Base-by-base conservation (phyloP, 225 moss, liverwort and hornwort species). In the Climacium dendroides region DNA sequence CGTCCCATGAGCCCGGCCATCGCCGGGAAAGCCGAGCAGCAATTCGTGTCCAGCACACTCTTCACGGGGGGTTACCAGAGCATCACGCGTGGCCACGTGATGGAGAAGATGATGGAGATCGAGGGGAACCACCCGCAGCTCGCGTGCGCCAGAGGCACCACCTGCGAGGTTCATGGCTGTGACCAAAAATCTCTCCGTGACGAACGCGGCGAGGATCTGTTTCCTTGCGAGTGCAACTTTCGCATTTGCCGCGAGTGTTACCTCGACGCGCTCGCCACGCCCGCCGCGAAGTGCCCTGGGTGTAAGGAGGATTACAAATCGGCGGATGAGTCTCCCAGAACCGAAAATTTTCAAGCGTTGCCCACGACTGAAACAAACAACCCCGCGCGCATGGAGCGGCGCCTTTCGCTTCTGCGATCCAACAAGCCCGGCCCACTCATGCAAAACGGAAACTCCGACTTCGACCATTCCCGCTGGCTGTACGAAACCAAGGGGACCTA, bases 161-260 rank as follows among this genome's bases (percentile, higher is more conserved):
- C 85, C 45, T 98, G 98, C 73, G 85, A 78, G 73, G 91, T 98
- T 41, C 58, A 87, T 8, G 98, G 98, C 72, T 98, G 98, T 86
- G 98, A 96, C 77, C 93, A 88, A 17, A 94, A 94, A 71, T 94
- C 95, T 23, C 92, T 98, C 57, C 93, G 96, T 74, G 94, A 98
- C 74, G 96, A 96, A 83, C 93, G 95, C 47, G 98, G 98, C 7
- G 98, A 96, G 45, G 98, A 96, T 77, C 84, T 96, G 39, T 88
- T 93, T 48, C 98, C 98, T 9, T 98, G 98, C 79, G 96, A 94
- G 65, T 98, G 98, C 88, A 90, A 91, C 47, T 96, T 94, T 88
- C 94, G 90, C 45, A 95, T 96, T 47, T 98, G 98, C 77, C 93
- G 98, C 15, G 98, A 98, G 39, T 98, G 98, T 66, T 98, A 98